Conservation (phyloP, 1,284 basidiomycete species). For the Rhodotorula sp. region DNA sequence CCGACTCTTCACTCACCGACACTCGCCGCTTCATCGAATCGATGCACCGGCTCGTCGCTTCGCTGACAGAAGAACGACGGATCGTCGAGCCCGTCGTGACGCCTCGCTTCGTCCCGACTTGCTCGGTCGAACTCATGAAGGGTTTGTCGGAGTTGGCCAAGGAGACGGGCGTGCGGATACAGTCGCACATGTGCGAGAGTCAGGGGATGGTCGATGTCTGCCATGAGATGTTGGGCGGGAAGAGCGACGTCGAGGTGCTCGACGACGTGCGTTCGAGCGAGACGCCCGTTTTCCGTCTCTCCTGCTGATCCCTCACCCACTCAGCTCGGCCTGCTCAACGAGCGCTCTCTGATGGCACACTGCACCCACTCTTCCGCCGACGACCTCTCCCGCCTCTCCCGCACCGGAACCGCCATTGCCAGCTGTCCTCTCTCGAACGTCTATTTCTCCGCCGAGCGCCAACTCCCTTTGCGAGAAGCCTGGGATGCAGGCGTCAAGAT, state of each 20-base stretch:
- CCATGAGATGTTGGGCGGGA: slow-evolving; percentile 51
- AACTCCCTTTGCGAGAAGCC: slow-evolving; percentile 72
- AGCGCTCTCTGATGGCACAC: slow-evolving; percentile 72
- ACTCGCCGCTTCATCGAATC: slow-evolving; percentile 60
- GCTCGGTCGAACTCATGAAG: slow-evolving; percentile 64
- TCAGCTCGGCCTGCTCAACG: slow-evolving; percentile 62
- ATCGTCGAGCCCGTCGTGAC: slow-evolving; percentile 76
- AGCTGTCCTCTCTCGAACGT: slow-evolving; percentile 82
- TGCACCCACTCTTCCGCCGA: slow-evolving; percentile 68
- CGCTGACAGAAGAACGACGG: slow-evolving; percentile 54
- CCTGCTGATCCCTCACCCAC: no score
- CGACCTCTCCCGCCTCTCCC: slow-evolving; percentile 58
- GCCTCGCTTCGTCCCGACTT: slow-evolving; percentile 77
- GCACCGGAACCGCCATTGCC: slow-evolving; percentile 63
- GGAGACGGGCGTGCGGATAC: slow-evolving; percentile 57
- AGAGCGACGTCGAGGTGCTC: slow-evolving; percentile 70
- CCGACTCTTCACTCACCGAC: slow-evolving; percentile 56
- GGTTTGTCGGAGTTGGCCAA: slow-evolving; percentile 60
- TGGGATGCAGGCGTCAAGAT: slow-evolving; percentile 63
- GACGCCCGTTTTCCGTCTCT: no score
- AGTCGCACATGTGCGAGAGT: slow-evolving; percentile 75
- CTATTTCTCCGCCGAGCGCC: slow-evolving; percentile 69
- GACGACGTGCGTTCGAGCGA: slow-evolving; percentile 56
- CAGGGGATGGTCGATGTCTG: slow-evolving; percentile 72
- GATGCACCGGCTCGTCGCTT: slow-evolving; percentile 54